These are phyloP conservation scores for Claviceps humidiphila DNA, from an alignment of 2,329 filamentous ascomycete genomes.

Conservation along the genomic window DNA sequence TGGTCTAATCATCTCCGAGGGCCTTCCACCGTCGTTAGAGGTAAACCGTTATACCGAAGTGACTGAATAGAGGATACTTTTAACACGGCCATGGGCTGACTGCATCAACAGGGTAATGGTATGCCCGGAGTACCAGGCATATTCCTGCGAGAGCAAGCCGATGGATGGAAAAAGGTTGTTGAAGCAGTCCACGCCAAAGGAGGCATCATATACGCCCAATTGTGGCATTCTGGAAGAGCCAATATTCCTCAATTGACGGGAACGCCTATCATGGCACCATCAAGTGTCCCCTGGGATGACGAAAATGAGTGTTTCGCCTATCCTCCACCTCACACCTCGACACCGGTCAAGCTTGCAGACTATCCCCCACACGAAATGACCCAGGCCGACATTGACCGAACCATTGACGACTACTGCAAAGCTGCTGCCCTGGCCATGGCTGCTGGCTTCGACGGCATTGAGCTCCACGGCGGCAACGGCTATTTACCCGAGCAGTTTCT, in stretches of 20 bases:
- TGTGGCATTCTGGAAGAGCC: constrained; percentile 33
- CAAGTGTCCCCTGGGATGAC: constrained; percentile 31
- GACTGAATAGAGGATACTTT: neutral
- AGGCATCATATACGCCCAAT: constrained; percentile 46
- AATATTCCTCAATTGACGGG: constrained; percentile 25
- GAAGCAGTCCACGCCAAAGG: constrained; percentile 49
- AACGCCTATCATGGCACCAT: constrained; percentile 22
- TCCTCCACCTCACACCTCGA: constrained; percentile 19
- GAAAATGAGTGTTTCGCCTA: constrained; percentile 27
- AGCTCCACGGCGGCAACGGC: constrained; percentile 27
- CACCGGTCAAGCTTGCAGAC: constrained; percentile 25
- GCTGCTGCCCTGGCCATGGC: constrained; percentile 33
- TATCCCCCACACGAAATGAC: constrained; percentile 20
- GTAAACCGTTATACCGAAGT: constrained; percentile 4
- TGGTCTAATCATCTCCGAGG: constrained; percentile 30
- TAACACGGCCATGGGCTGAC: neutral
- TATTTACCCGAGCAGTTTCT: constrained; percentile 28
- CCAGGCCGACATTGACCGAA: constrained; percentile 27
- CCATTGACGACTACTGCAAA: constrained; percentile 15
- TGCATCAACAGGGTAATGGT: constrained; percentile 14
- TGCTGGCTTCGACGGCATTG: constrained; percentile 35
- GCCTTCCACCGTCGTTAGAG: constrained; percentile 33
- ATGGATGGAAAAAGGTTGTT: constrained; percentile 45
- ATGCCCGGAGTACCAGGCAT: constrained; percentile 42
- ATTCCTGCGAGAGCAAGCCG: constrained; percentile 38